A percentile compares a stretch with the other conserved stretches of the same genome.
Evolutionary conservation across 2,329 filamentous ascomycete genomes (phyloP).

Genomic region (Exophiala bonariae): DNA sequence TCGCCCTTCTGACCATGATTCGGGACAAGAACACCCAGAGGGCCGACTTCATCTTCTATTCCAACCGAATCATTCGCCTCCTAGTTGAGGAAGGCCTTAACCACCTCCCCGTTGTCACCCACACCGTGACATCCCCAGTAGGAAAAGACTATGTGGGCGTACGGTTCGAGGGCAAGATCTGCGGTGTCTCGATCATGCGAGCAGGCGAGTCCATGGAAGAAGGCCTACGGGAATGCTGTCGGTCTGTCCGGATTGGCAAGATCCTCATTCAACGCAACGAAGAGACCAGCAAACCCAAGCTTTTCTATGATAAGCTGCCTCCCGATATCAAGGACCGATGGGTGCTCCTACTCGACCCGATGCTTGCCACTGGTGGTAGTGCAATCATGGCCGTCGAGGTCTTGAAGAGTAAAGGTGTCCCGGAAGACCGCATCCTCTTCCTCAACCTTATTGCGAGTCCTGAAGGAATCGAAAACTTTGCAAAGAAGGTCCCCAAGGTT

Average conservation of each 20-base stretch:
- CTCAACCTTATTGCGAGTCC: slow-evolving; percentile 97
- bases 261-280: slow-evolving; percentile 97
- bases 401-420: slow-evolving; percentile 83
- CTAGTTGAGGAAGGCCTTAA: slow-evolving; percentile 97
- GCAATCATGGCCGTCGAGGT: slow-evolving; percentile 97
- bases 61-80: slow-evolving; percentile 94
- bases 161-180: slow-evolving; percentile 96
- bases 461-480: slow-evolving; percentile 85
- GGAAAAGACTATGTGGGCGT: slow-evolving; percentile 86
- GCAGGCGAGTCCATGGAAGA: slow-evolving; percentile 99
- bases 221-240: slow-evolving; percentile 91
- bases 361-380: slow-evolving; percentile 97
- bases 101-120: slow-evolving; percentile 87
- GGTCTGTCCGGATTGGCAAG: slow-evolving; percentile 97
- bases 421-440: slow-evolving; percentile 93
- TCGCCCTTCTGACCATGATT: slow-evolving; percentile 96
- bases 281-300: slow-evolving; percentile 84
- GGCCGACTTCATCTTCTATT: slow-evolving; percentile 99
- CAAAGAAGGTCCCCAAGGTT: slow-evolving; percentile 82
- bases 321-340: slow-evolving; percentile 90
- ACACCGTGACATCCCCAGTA: slow-evolving; percentile 86
- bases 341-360: slow-evolving; percentile 94
- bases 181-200: slow-evolving; percentile 97
- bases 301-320: slow-evolving; percentile 97
- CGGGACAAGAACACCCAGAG: slow-evolving; percentile 85